Base-by-base conservation (phyloP, 1,284 basidiomycete genomes). In the Sanghuangporus sanghuang region DNA sequence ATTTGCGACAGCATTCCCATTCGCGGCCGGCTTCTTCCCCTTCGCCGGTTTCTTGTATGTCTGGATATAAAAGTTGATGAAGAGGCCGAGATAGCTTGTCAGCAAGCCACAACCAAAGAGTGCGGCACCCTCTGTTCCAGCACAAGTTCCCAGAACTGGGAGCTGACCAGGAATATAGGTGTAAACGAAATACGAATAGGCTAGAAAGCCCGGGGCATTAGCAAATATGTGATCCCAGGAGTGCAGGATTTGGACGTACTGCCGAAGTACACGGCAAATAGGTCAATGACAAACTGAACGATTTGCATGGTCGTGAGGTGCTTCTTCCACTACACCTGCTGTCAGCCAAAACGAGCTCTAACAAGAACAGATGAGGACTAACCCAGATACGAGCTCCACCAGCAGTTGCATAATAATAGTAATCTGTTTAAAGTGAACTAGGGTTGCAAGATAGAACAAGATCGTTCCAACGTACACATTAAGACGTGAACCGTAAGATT, bases 391-490 rank as follows among this genome's bases (percentile, higher is more conserved):
- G 93, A 72, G 90, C 90, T 70, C 96, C 96, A 72, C 95, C 93
- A 62, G 96, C 95, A 61, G 96, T 97, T 49, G 94, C 95, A 77
- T 89, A 97, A 79, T 97, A 97, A 80, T 98, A 98, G 78, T 98
- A 97, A 80, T 97, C 93, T 95, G 70, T 14, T 36, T 21, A 67
- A 32, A 58, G 55, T 59, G 63, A 54, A 27, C 16, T 11, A 38
- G 2, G 3, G 7, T 35, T 49, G 50, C 8, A 58, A 40, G 44
- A 58, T 18, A 3, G 21, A 54, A 21, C 36, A n/a, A 38, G 8
- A 59, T 40, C 14, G 55, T 6, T 36, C 27, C 57, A 27, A 81
- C 92, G 74, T 76, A 95, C 92, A 99, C 97, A 99, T 99, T 71
- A 98, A 79, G 72, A 99, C 95, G 78, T 99, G 97, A 57, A 99